These are phyloP conservation scores for Arabidopsis suecica DNA, from an alignment of 345 rosid genomes.

Conservation along the genomic window DNA sequence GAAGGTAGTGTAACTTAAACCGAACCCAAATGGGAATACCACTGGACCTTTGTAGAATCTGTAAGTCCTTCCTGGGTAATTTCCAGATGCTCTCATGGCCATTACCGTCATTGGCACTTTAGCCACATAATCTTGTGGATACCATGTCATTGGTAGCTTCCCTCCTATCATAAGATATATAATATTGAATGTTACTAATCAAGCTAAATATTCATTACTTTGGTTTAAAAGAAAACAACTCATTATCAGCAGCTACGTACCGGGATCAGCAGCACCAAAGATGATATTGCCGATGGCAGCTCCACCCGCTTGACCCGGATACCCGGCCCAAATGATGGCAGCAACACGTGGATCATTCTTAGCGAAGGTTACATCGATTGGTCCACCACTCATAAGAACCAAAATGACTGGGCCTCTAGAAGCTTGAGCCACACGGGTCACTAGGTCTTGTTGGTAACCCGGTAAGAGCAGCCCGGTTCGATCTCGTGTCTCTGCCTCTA, in stretches of 20 bases:
- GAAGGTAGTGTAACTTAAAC: slow-evolving; percentile 69
- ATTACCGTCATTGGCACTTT: slow-evolving; percentile 88
- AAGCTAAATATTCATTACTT: not conserved
- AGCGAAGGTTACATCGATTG: slow-evolving; percentile 83
- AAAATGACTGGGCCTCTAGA: slow-evolving; percentile 73
- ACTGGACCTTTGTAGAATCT: slow-evolving; percentile 94
- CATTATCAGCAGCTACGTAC: slow-evolving; percentile 31
- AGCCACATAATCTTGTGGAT: slow-evolving; percentile 74
- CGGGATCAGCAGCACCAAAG: slow-evolving; percentile 84
- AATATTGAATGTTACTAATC: not conserved
- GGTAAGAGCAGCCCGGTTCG: slow-evolving; percentile 73
- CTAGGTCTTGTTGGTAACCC: slow-evolving; percentile 77
- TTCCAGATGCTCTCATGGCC: slow-evolving; percentile 68
- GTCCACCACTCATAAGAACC: slow-evolving; percentile 87
- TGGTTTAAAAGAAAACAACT: not conserved
- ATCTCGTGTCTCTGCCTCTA: slow-evolving; percentile 80
- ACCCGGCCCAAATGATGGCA: slow-evolving; percentile 96
- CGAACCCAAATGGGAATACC: slow-evolving; percentile 83
- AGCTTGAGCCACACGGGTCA: slow-evolving; percentile 67
- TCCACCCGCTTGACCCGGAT: slow-evolving; percentile 98
- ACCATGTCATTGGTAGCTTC: slow-evolving; percentile 94
- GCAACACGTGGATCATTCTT: slow-evolving; percentile 73
- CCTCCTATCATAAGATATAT: slow-evolving; percentile 59
- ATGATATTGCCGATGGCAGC: slow-evolving; percentile 78
- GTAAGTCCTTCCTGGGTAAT: slow-evolving; percentile 91